Evolutionary conservation across 768 basidiomycete genomes (phyloP).

Genomic region (Termitomyces bulborhizus): DNA sequence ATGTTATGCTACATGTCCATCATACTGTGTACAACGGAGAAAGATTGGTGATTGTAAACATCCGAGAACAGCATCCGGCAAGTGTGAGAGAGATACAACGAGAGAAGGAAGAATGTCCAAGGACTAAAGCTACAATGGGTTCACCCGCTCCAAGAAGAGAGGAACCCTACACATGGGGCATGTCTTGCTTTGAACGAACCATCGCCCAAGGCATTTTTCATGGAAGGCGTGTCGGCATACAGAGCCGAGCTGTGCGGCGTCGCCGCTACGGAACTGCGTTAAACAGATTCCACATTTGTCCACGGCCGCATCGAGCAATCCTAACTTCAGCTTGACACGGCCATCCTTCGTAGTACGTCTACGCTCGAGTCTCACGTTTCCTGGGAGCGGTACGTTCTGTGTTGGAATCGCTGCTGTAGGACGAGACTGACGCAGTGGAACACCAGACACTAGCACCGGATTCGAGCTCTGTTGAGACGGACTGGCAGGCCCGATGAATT

Average conservation of each 20-base stretch:
- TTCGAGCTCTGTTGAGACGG: conserved; percentile 4
- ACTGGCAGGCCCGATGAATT: conserved; percentile 53
- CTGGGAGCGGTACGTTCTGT: conserved; percentile 29
- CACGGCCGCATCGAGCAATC: conserved; percentile 54
- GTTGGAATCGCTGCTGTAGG: not conserved
- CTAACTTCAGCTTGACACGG: conserved; percentile 65
- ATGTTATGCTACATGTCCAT: not conserved
- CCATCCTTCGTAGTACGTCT: conserved; percentile 57
- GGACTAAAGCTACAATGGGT: conserved; percentile 12
- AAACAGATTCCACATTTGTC: conserved; percentile 73
- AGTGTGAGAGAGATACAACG: too few species aligned
- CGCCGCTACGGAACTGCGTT: conserved; percentile 57
- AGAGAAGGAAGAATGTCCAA: not conserved
- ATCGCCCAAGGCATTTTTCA: conserved; percentile 53
- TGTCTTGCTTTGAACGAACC: conserved; percentile 53
- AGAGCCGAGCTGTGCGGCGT: conserved; percentile 49
- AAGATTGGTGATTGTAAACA: not conserved
- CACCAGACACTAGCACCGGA: conserved; percentile 10
- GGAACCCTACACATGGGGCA: conserved; percentile 62
- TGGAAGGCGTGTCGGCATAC: conserved; percentile 65
- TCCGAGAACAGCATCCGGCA: too few species aligned
- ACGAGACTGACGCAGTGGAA: not conserved
- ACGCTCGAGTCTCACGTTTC: conserved; percentile 49
- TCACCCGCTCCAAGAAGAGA: conserved; percentile 24
- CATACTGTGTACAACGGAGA: not conserved